Evolutionary conservation across 2,329 filamentous ascomycete species (phyloP).

Genomic region (Daldinia sp.): DNA sequence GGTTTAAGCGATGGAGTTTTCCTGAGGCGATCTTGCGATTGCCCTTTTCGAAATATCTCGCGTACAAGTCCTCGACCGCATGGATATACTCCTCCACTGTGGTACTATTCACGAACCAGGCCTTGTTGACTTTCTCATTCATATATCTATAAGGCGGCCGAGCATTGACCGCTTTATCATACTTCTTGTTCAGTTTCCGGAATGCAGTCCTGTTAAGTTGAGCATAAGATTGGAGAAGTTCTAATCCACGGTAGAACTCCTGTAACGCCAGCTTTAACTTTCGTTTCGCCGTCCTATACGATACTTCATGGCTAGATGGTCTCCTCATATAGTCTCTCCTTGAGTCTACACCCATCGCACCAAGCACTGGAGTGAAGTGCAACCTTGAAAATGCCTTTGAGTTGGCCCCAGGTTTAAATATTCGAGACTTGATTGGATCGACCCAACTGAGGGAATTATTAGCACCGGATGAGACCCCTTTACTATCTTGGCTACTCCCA

Average conservation of each 20-base stretch:
- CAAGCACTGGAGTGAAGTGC: conserved; percentile 62
- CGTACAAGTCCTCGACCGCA: conserved; percentile 89
- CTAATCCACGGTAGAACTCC: conserved; percentile 92
- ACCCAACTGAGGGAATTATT: conserved; percentile 58
- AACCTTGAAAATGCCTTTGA: conserved; percentile 69
- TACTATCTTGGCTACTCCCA: conserved; percentile 43
- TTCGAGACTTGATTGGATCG: conserved; percentile 65
- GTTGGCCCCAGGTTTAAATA: conserved; percentile 70
- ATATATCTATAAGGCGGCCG: conserved; percentile 84
- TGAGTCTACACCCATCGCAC: conserved; percentile 49
- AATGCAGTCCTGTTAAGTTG: conserved; percentile 93
- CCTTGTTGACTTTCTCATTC: conserved; percentile 88
- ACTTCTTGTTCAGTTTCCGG: conserved; percentile 98
- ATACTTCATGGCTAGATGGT: conserved; percentile 70
- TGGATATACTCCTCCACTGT: conserved; percentile 83
- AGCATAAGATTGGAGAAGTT: conserved; percentile 91
- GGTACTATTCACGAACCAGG: conserved; percentile 93
- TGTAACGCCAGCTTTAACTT: conserved; percentile 92
- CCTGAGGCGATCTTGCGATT: conserved; percentile 92
- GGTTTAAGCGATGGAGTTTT: conserved; percentile 82
- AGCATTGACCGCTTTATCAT: conserved; percentile 89
- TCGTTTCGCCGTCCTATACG: conserved; percentile 88
- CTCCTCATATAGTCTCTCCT: conserved; percentile 65
- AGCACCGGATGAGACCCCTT: conserved; percentile 41
- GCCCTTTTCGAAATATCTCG: conserved; percentile 92